Percentiles rank a stretch among this genome's conserved stretches.
Conservation (phyloP, 2,329 filamentous ascomycete genomes). For the Nigrospora oryzae region DNA sequence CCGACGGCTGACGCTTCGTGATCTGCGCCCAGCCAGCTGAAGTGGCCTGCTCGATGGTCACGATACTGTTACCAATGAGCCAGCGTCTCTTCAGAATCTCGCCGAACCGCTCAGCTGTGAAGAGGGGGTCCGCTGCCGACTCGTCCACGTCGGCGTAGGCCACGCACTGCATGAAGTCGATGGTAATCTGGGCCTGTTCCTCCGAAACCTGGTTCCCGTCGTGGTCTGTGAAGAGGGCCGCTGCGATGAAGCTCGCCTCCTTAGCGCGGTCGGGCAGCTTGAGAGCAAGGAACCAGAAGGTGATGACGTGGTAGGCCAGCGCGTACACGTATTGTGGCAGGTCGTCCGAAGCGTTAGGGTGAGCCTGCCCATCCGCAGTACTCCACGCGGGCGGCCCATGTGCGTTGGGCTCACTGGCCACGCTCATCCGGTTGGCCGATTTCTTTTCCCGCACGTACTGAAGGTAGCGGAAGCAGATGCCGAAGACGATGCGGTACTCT, state of each 20-base stretch:
- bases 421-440: slow-evolving; percentile 35
- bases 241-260: slow-evolving; percentile 85
- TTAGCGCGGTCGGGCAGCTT: slow-evolving; percentile 76
- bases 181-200: slow-evolving; percentile 86
- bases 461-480: slow-evolving; percentile 87
- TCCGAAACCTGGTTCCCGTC: slow-evolving; percentile 70
- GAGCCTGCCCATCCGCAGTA: slow-evolving; percentile 16
- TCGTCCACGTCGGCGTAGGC: slow-evolving; percentile 81
- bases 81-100: slow-evolving; percentile 60
- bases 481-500: slow-evolving; percentile 90
- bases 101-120: slow-evolving; percentile 56
- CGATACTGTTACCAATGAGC: slow-evolving; percentile 65
- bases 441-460: slow-evolving; percentile 73
- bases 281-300: slow-evolving; percentile 92
- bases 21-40: slow-evolving; percentile 61
- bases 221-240: slow-evolving; percentile 72
- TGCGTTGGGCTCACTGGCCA: slow-evolving; percentile 31
- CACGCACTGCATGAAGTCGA: slow-evolving; percentile 90
- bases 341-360: slow-evolving; percentile 50
- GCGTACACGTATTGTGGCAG: slow-evolving; percentile 91
- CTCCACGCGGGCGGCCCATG: slow-evolving; percentile 8
- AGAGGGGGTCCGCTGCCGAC: slow-evolving; percentile 57
- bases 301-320: slow-evolving; percentile 88
- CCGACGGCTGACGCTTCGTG: slow-evolving; percentile 64
- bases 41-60: slow-evolving; percentile 65